Evolutionary conservation across 2,329 filamentous ascomycete genomes (phyloP), one percentile per base, ranked within the genome.

Genomic region (Botryotinia narcissicola): DNA sequence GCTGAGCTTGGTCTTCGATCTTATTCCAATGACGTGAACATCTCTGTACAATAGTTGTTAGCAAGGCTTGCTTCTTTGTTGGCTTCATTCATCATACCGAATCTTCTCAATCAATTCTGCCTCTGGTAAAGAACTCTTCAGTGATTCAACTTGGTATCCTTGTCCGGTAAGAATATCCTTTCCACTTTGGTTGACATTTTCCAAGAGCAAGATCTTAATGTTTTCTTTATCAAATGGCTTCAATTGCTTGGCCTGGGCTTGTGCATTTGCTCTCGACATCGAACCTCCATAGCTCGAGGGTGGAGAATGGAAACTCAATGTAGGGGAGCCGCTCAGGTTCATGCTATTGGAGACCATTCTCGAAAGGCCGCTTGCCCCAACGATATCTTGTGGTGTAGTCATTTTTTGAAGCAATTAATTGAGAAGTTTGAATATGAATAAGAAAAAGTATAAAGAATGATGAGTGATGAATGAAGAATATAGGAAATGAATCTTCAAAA

Each of bases 61-160:
- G 75, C 71, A 74, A 59, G 57, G 25, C 29, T 66, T 14, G 29
- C 60, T 73, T 70, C 59, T 29, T 29, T 51, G 14, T 44, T 63
- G 46, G 46, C 51, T 48, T 63, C 48, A 32, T 44, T 62, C 54
- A 73, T 64, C 44, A 81, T 81, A 95, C 93, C 90, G 89, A 81
- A 99, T 99, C 88, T 97, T 99, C 85, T 97, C 92, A 82, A 99
- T 97, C 79, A 99, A 89, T 84, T 98, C 88, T 78, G 96, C 94
- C 82, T 99, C 96, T 0, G 94, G 91, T 73, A 99, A 85, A 48
- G 95, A 97, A 76, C 90, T 91, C 86, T 98, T 99, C 77, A 95
- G 85, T 68, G 90, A 89, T 84, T 99, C 96, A 48, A 99, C 96
- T 84, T 99, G 96, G 83, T 99, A 99, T 74, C 96, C 96, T 84